Evolutionary conservation across 2,329 filamentous ascomycete species (phyloP).

Genomic region (Gremmenia infestans): DNA sequence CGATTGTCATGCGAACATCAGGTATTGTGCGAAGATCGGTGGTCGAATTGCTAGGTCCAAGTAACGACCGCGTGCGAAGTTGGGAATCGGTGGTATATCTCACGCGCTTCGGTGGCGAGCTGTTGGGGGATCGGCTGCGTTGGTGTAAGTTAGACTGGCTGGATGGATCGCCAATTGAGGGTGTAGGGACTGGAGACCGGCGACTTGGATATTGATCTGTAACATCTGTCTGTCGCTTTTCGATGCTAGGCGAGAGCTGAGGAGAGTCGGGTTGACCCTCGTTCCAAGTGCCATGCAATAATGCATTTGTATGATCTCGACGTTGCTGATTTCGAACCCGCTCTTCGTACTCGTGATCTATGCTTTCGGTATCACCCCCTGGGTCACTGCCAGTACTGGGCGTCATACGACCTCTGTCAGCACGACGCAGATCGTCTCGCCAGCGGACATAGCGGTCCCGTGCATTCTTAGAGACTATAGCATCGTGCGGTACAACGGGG

Average conservation of each 20-base stretch:
- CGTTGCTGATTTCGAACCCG: slow-evolving; percentile 28
- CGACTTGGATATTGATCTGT: slow-evolving; percentile 3
- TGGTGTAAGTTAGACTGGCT: slow-evolving; percentile 7
- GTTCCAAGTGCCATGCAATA: slow-evolving; percentile 55
- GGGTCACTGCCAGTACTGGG: slow-evolving; percentile 25
- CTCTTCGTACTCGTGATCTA: slow-evolving; percentile 27
- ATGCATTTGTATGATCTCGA: slow-evolving; percentile 48
- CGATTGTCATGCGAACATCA: slow-evolving; percentile 16
- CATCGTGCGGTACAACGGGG: slow-evolving; percentile 65
- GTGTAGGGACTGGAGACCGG: slow-evolving; percentile 8
- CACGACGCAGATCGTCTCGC: slow-evolving; percentile 65
- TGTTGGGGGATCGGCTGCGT: slow-evolving; percentile 14
- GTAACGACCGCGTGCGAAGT: slow-evolving; percentile 26
- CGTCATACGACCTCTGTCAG: slow-evolving; percentile 41
- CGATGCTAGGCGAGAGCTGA: slow-evolving; percentile 22
- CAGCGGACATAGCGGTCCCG: slow-evolving; percentile 75
- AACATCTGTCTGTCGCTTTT: slow-evolving; percentile 9
- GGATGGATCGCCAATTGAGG: slow-evolving; percentile 2
- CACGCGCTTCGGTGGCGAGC: slow-evolving; percentile 25
- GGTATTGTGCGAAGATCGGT: slow-evolving; percentile 12
- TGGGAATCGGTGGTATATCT: slow-evolving; percentile 24
- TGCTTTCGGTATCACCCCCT: slow-evolving; percentile 17
- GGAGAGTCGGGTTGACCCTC: slow-evolving; percentile 59
- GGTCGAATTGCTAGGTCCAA: slow-evolving; percentile 18
- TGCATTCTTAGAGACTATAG: slow-evolving; percentile 74